Evolutionary conservation across 306 rosid genomes (phyloP).

Genomic region (Trifolium subterraneum): DNA sequence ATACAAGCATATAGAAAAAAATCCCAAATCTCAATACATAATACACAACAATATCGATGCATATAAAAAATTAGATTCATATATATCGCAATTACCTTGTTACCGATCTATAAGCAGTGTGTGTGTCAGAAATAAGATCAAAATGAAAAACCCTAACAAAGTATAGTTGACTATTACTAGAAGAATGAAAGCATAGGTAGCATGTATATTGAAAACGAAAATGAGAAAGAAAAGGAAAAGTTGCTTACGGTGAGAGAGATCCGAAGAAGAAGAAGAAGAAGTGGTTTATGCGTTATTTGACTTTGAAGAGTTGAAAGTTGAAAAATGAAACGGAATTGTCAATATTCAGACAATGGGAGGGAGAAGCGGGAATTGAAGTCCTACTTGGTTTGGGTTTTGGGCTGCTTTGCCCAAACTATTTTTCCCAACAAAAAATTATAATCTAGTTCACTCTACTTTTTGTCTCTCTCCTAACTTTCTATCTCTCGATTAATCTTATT

Average conservation of each 20-base stretch:
- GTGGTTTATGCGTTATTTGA: conserved; percentile 4
- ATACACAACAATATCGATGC: neutral
- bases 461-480: too few species aligned
- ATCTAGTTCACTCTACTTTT: too few species aligned
- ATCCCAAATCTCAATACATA: neutral
- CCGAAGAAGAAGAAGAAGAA: neutral
- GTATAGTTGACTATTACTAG: neutral
- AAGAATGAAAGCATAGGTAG: neutral
- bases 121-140: neutral
- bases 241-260: conserved; percentile 29
- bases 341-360: neutral
- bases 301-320: conserved; percentile 27
- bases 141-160: neutral
- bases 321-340: conserved; percentile 33
- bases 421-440: too few species aligned
- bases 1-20: neutral
- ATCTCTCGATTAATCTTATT: too few species aligned
- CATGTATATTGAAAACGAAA: neutral
- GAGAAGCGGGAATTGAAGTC: neutral
- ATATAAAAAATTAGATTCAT: neutral
- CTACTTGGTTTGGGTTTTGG: neutral
- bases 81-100: neutral
- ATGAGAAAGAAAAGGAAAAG: neutral
- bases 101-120: neutral
- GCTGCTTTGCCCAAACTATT: too few species aligned